Evolutionary conservation across 2,329 filamentous ascomycete genomes (phyloP).

Genomic region (Exophiala sp.): DNA sequence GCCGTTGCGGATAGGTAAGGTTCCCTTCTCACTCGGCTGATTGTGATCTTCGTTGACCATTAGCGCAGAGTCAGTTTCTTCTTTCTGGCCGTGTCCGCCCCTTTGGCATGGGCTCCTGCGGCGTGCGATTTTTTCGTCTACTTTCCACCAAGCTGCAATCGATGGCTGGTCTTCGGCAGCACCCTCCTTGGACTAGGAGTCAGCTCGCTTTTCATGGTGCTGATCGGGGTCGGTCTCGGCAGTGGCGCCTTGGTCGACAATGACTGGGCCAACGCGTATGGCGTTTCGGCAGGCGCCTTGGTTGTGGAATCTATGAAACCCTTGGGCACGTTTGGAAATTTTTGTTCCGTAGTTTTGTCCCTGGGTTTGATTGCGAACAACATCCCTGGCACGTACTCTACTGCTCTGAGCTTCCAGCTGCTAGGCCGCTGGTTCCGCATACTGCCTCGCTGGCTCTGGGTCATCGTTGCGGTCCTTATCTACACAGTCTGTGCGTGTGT

Average conservation of each 20-base stretch:
- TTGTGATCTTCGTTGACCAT: too few species aligned
- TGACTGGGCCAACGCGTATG: neutral
- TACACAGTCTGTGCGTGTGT: conserved; percentile 62
- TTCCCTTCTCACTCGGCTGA: too few species aligned
- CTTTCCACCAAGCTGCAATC: too few species aligned
- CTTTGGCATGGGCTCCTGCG: conserved; percentile 47
- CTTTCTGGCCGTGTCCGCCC: conserved; percentile 59
- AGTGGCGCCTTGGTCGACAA: neutral
- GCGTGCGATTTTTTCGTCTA: conserved; percentile 59
- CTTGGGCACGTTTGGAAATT: conserved; percentile 57
- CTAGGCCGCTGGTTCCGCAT: conserved; percentile 53
- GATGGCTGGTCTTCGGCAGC: too few species aligned
- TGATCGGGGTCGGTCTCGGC: conserved; percentile 1
- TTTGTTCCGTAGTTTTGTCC: conserved; percentile 60
- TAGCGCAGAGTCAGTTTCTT: conserved; percentile 66
- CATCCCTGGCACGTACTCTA: conserved; percentile 49
- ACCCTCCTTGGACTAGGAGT: too few species aligned
- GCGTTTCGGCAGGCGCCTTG: conserved; percentile 51
- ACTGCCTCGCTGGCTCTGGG: conserved; percentile 62
- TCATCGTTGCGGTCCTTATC: conserved; percentile 55
- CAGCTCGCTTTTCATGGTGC: too few species aligned
- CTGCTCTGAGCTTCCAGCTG: conserved; percentile 60
- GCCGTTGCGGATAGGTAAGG: too few species aligned
- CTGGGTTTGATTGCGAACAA: conserved; percentile 61
- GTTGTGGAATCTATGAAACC: conserved; percentile 57